A percentile compares a stretch with the other conserved stretches of the same genome.
These are phyloP conservation scores for Trichoderma asperelloides DNA, from an alignment of 495 filamentous ascomycete species.

Conservation along the genomic window DNA sequence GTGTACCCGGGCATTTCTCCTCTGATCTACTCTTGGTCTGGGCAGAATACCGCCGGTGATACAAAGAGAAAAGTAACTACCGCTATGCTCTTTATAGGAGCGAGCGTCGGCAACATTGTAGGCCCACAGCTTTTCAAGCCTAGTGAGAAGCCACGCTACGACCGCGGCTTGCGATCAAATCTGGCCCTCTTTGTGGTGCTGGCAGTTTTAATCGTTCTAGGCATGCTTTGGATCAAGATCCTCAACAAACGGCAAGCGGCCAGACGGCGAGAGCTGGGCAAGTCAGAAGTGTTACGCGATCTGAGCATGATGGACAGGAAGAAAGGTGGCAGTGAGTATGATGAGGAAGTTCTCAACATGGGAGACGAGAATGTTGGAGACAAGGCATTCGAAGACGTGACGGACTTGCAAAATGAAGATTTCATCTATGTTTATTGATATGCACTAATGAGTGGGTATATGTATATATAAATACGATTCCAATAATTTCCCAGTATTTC, in stretches of 20 bases:
- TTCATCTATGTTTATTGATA: conserved; percentile 50
- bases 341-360: conserved; percentile 17
- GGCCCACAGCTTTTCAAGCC: conserved; percentile 45
- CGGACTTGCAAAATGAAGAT: conserved; percentile 48
- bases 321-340: conserved; percentile 15
- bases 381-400: conserved; percentile 41
- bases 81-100: conserved; percentile 47
- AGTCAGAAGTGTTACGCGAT: conserved; percentile 26
- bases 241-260: conserved; percentile 42
- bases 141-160: conserved; percentile 45
- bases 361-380: conserved; percentile 32
- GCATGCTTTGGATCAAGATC: conserved; percentile 37
- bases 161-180: conserved; percentile 44
- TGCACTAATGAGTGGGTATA: not conserved
- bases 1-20: conserved; percentile 53
- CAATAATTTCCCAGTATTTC: too few relatives aligned
- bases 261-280: conserved; percentile 40
- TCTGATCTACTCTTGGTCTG: conserved; percentile 54
- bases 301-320: conserved; percentile 14
- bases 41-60: conserved; percentile 54
- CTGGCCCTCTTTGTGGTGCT: conserved; percentile 49
- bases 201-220: conserved; percentile 25
- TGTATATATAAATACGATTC: not conserved
- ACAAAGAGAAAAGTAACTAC: conserved; percentile 56
- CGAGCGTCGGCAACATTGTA: conserved; percentile 50